Evolutionary conservation across 1,284 basidiomycete species (phyloP), one percentile per base, ranked within the genome.

Genomic region (Trichosporon inkin): DNA sequence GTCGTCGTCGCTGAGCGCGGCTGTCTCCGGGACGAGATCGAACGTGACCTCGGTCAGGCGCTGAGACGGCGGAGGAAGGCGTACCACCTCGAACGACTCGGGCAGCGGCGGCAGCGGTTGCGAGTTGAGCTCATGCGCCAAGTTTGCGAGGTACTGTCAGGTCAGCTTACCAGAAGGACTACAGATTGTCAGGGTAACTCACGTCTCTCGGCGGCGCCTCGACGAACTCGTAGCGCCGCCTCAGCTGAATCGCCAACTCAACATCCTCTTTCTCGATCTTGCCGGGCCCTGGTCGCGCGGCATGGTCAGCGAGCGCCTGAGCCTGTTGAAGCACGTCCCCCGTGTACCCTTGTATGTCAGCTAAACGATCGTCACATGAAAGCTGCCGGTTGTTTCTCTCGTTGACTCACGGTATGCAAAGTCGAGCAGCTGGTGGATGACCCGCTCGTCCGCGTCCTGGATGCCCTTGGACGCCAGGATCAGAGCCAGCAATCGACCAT

Each of bases 171-270:
- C 5, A 4, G 14, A 2, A 7, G 2, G 5, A 8, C n/a, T 2
- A 28, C 41, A 49, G 44, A n/a, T n/a, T n/a, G n/a, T n/a, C 44
- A 32, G 28, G 6, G 19, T 10, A 11, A 81, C 83, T 69, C 67
- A 96, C 95, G 84, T 98, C 96, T 79, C 98, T 92, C 0, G 94
- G 92, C 19, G 96, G 88, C 13, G 92, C 84, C 28, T 92, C 90
- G 32, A 89, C 92, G 75, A 95, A 91, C 75, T 93, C 91, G 86
- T 93, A 93, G 53, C 94, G 92, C 14, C 95, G 90, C 57, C 93
- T 84, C 24, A 90, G 88, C 76, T 96, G 92, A 19, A 98, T 89
- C 1, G 94, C 92, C 49, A 99, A 81, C 20, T 88, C 85, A 39
- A 96, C 82, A 77, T 99, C 96, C 61, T 97, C 92, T 80, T 90